Percentiles rank a stretch among this genome's conserved stretches.
These are phyloP conservation scores for Ramaria rubella DNA, from an alignment of 768 basidiomycete genomes.

Conservation along the genomic window DNA sequence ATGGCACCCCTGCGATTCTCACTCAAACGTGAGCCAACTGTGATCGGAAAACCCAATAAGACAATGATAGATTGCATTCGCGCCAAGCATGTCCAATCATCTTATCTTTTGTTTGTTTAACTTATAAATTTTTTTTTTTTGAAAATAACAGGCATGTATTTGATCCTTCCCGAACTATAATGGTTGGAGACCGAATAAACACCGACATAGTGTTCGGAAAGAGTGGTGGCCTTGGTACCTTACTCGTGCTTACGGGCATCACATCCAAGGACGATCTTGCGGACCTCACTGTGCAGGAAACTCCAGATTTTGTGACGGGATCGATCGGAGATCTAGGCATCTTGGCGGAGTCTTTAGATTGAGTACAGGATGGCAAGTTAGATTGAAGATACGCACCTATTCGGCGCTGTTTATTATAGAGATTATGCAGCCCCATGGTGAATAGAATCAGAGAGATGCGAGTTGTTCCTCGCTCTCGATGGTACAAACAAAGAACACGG, in stretches of 20 bases:
- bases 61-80: conserved; percentile 93
- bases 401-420: too few relatives aligned
- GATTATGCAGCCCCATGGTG: too few relatives aligned
- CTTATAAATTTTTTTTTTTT: background rate
- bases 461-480: too few relatives aligned
- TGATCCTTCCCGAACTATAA: conserved; percentile 81
- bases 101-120: background rate
- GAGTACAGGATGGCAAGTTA: too few relatives aligned
- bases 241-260: conserved; percentile 88
- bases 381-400: too few relatives aligned
- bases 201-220: conserved; percentile 95
- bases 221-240: conserved; percentile 75
- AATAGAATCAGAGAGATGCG: too few relatives aligned
- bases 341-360: too few relatives aligned
- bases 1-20: conserved; percentile 77
- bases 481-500: too few relatives aligned
- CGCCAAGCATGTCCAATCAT: conserved; percentile 44
- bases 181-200: conserved; percentile 93
- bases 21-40: conserved; percentile 60
- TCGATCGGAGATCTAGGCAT: conserved; percentile 76
- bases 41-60: conserved; percentile 85
- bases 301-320: conserved; percentile 75
- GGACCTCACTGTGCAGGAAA: conserved; percentile 56
- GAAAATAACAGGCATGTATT: conserved; percentile 59
- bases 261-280: conserved; percentile 50